phyloP scores from a whole-genome alignment of 2,329 filamentous ascomycete genomes.

The Botrytis aclada region DNA sequence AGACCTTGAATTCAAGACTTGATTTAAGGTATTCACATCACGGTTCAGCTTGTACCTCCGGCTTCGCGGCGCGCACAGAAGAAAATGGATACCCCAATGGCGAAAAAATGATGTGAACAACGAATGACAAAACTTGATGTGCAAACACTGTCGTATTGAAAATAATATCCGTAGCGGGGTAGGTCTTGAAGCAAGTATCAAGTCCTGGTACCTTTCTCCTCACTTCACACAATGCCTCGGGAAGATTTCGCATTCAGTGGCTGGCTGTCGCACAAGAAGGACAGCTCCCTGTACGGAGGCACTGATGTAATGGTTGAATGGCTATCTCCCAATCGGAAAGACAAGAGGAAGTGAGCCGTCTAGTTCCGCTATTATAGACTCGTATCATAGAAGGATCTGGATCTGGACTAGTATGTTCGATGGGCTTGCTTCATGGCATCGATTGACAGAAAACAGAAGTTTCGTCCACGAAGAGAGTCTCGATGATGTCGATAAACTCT shows the following conservation, averaged over 20 bases:
- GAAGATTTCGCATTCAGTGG: not conserved
- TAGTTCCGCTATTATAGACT: not conserved
- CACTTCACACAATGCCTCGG: not conserved
- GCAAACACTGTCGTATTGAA: not conserved
- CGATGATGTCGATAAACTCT: not conserved
- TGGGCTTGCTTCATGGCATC: not conserved
- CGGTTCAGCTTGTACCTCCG: not conserved
- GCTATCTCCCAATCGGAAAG: not conserved
- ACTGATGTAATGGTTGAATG: not conserved
- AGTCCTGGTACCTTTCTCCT: not conserved
- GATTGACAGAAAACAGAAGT: not conserved
- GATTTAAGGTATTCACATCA: not conserved
- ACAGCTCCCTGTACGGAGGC: not conserved
- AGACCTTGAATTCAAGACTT: not conserved
- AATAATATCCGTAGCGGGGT: not conserved
- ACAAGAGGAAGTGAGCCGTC: not conserved
- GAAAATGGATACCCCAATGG: not conserved
- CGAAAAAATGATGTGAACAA: not conserved
- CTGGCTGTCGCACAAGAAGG: not conserved
- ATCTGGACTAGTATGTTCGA: not conserved
- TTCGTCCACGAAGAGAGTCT: not conserved
- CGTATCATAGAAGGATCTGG: not conserved
- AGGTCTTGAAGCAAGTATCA: not conserved
- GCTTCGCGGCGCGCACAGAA: not conserved
- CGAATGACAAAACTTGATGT: not conserved